phyloP scores from a whole-genome alignment of 306 rosid species.

The Cucumis hystrix region DNA sequence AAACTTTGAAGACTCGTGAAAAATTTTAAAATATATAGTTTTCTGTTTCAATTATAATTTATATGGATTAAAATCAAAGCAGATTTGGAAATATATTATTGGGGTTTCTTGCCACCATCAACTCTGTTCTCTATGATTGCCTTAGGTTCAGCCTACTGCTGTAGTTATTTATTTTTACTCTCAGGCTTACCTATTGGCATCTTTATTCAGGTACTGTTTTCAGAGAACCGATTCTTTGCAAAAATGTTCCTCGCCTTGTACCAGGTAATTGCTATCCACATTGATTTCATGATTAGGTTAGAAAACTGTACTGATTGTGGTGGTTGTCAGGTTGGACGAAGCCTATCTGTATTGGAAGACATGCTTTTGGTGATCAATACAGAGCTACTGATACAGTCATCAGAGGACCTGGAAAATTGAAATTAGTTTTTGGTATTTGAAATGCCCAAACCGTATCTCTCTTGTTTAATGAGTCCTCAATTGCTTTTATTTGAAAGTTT shows the following conservation, averaged over 20 bases:
- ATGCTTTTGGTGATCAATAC: conserved; percentile 98
- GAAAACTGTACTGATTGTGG: conserved; percentile 7
- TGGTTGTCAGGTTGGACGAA: conserved; percentile 70
- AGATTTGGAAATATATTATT: background rate
- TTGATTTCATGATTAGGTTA: background rate
- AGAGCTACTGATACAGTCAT: conserved; percentile 85
- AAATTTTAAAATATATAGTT: background rate
- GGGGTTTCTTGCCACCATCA: background rate
- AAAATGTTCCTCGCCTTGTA: conserved; percentile 84
- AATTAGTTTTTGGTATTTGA: conserved; percentile 62
- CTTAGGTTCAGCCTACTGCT: background rate
- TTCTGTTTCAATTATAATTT: background rate
- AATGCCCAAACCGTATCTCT: background rate
- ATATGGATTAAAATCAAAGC: background rate
- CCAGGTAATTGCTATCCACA: conserved; percentile 52
- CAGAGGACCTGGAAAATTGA: conserved; percentile 81
- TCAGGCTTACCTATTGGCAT: background rate
- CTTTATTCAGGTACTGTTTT: conserved; percentile 74
- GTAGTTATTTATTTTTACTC: background rate
- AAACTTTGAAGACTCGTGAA: background rate
- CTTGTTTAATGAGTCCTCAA: background rate
- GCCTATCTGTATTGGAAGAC: conserved; percentile 94
- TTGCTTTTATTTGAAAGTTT: background rate
- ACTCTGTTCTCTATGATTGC: background rate
- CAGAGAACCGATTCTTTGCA: conserved; percentile 97